Evolutionary conservation across 768 basidiomycete species (phyloP), one percentile per base, ranked within the genome.

Genomic region (Cystobasidiopsis lactophilus): DNA sequence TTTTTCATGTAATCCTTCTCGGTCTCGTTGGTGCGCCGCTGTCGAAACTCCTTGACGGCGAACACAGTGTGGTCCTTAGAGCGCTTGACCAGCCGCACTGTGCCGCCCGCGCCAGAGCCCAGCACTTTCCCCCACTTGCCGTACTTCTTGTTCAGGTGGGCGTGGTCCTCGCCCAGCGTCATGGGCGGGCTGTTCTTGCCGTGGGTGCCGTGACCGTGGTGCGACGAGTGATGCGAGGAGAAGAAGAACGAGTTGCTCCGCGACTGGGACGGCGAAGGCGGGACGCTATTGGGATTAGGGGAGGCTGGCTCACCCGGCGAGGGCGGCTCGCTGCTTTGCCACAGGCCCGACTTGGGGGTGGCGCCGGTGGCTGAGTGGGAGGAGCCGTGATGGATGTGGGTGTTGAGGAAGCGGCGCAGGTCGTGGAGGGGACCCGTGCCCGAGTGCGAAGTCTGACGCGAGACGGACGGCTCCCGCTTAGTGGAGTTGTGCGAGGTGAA

Each of bases 1-100:
- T 98, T 96, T 72, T 95, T 91, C 77, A 95, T 86, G 66, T 96
- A 98, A 71, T 98, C 93, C 69, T 85, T 82, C 68, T 88, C 85
- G 26, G 75, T 75, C 71, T 98, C 93, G 30, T 85, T 85, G 3
- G 72, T 62, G 54, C 88, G 77, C 60, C 85, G 83, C 40, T 88
- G 82, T 45, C 91, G 74, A 63, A 98, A 96, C 70, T 96, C 88
- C 68, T 98, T 98, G 58, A 93, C 93, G 44, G 93, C 93, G 66
- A 80, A 98, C 48, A 86, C 79, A 48, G 74, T 71, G 27, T 58
- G 58, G 47, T 62, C 61, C 47, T 57, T 60, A 0, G 40, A 26
- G 23, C 61, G 52, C 69, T 88, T 89, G 69, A 98, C 91, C 59
- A 98, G 76, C 27, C 93, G 76, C 41, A 98, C 93, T 0, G 93